Evolutionary conservation across 1,139 yeast species (phyloP), one percentile per base, ranked within the genome.

Genomic region (Saccharomyces hybrid): DNA sequence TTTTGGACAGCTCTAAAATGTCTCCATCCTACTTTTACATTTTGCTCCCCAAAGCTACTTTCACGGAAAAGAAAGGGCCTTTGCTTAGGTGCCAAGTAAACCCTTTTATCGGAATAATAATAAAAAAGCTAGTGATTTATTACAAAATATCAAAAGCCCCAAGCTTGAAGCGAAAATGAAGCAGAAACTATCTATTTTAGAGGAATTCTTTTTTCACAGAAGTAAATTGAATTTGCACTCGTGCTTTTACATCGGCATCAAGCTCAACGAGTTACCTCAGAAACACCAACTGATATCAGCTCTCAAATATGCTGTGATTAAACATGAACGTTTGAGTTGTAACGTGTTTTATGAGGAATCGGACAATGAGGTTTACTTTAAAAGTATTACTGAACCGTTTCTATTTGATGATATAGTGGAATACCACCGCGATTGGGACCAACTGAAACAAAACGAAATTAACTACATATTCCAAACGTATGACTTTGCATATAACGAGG

Each of bases 151-250:
- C 23, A 20, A 20, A 20, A 20, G 23, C 23, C 23, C 23, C 23
- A 20, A 20, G 23, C 23, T 20, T 20, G 23, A 3, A 20, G 23
- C 27, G n/a, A 29, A 41, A 16, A 49, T 49, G 51, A 44, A 32
- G 46, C 51, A 59, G 20, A 47, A 55, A 48, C 46, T 66, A 8
- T 57, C 62, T 1, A 55, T 64, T 1, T 31, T 64, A 6, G 69
- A 67, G 50, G 51, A 56, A 49, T 66, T 47, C 48, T 65, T 60
- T 50, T 62, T 57, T 47, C 34, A 57, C 23, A 60, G 69, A 55
- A 62, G 65, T 50, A 50, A 52, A 25, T 51, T 61, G 47, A 56
- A 59, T 16, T 46, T 65, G 16, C 66, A 64, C 53, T 60, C 69
- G 5, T 63, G 67, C 49, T 61, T 67, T 50, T 59, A 52, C 34